Evolutionary conservation across 352 stramenopile species (phyloP).

Genomic region (Phytophthora sojae): DNA sequence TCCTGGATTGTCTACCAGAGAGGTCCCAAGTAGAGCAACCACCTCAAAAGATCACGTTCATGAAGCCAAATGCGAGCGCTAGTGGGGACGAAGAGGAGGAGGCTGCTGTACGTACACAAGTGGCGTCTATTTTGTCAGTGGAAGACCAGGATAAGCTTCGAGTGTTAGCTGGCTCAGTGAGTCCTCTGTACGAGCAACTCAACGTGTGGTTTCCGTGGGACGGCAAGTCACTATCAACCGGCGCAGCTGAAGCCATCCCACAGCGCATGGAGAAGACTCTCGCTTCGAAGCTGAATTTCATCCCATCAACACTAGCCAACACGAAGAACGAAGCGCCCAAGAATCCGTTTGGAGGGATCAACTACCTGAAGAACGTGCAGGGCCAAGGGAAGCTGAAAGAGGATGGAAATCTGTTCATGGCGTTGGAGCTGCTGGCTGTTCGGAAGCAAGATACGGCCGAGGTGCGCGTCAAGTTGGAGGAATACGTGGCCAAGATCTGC

Average conservation of each 20-base stretch:
- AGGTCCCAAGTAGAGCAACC: constrained; percentile 21
- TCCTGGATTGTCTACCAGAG: constrained; percentile 32
- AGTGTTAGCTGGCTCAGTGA: constrained; percentile 25
- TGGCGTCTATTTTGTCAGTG: constrained; percentile 15
- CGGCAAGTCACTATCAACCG: constrained; percentile 47
- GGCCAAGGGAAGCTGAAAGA: constrained; percentile 36
- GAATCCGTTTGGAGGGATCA: constrained; percentile 63
- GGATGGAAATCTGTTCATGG: constrained; percentile 60
- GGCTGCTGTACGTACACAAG: neutral
- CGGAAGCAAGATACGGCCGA: constrained; percentile 47
- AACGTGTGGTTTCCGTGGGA: constrained; percentile 58
- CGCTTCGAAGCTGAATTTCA: constrained; percentile 51
- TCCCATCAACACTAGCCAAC: constrained; percentile 4
- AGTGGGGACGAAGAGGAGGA: constrained; percentile 21
- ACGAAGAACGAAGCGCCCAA: constrained; percentile 11
- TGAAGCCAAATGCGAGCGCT: constrained; percentile 13
- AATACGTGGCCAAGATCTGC: constrained; percentile 44
- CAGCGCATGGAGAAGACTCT: constrained; percentile 52
- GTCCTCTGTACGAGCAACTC: constrained; percentile 39
- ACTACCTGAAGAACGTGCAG: constrained; percentile 50
- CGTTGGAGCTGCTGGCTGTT: constrained; percentile 64
- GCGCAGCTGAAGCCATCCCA: constrained; percentile 37
- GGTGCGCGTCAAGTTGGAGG: constrained; percentile 37
- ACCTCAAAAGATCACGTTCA: constrained; percentile 24
- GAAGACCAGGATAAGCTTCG: constrained; percentile 36